Percentiles rank a stretch among this genome's conserved stretches.
phyloP scores from a whole-genome alignment of 805 yeast species.

The Myxozyma geophila region DNA sequence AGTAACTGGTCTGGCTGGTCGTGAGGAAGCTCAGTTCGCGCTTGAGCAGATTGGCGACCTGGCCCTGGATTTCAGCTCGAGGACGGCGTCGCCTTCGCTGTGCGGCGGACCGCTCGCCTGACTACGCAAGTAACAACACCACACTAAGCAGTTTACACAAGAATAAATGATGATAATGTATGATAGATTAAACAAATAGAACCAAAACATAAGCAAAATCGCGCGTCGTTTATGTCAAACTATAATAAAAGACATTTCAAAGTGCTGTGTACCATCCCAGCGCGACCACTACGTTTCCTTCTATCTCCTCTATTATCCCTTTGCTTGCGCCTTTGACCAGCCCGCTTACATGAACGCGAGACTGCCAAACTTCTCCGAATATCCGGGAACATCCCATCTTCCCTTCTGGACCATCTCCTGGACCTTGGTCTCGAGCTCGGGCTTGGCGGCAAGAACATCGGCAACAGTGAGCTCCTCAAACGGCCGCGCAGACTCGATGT shows the following conservation, averaged over 20 bases:
- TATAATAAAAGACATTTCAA: neutral
- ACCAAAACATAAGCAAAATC: too few relatives aligned
- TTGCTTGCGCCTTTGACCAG: neutral
- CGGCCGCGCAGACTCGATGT: conserved; percentile 97
- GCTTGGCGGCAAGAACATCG: conserved; percentile 92
- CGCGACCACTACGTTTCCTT: neutral
- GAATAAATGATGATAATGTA: neutral
- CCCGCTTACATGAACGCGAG: conserved; percentile 75
- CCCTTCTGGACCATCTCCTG: conserved; percentile 93
- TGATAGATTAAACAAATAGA: neutral
- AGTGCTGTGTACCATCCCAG: neutral
- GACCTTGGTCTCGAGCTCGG: conserved; percentile 96
- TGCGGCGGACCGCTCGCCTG: too few relatives aligned
- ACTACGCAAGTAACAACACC: too few relatives aligned
- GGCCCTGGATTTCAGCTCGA: too few relatives aligned
- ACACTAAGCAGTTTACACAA: too few relatives aligned
- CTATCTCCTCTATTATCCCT: neutral
- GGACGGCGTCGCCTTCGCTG: too few relatives aligned
- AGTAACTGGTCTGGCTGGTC: neutral
- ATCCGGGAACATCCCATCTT: conserved; percentile 97
- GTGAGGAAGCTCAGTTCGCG: neutral
- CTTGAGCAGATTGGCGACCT: neutral
- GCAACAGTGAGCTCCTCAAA: conserved; percentile 96
- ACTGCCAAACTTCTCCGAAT: conserved; percentile 97
- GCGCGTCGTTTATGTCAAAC: neutral